phyloP scores from a whole-genome alignment of 2,329 filamentous ascomycete genomes.

The Emericellopsis atlantica region DNA sequence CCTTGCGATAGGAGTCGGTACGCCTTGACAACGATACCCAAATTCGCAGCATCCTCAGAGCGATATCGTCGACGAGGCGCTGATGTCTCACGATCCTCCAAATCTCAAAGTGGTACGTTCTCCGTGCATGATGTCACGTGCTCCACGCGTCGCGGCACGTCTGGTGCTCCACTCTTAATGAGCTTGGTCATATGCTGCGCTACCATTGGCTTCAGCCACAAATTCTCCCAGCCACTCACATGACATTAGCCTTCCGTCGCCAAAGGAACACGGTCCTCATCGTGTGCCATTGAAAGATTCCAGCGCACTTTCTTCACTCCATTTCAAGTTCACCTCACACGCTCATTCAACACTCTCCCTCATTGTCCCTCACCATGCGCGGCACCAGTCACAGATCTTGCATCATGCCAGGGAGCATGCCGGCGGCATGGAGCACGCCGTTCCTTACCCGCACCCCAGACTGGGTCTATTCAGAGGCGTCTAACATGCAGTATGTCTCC shows the following conservation, averaged over 20 bases:
- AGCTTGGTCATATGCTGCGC: too few species aligned
- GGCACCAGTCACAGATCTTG: not conserved
- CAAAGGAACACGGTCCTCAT: not conserved
- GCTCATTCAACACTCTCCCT: not conserved
- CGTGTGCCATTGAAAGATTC: not conserved
- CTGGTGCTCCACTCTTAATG: not conserved
- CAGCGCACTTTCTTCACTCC: not conserved
- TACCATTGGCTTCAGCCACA: too few species aligned
- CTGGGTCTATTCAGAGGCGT: conserved; percentile 1
- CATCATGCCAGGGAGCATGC: not conserved
- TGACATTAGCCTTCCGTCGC: not conserved
- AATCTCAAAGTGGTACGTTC: too few species aligned
- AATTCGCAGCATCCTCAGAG: too few species aligned
- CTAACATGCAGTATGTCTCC: conserved; percentile 1
- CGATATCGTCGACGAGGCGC: too few species aligned
- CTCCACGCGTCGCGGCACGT: too few species aligned
- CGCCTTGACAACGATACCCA: too few species aligned
- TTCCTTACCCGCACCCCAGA: not conserved
- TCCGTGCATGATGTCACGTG: too few species aligned
- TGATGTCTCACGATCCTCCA: too few species aligned
- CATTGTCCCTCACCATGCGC: not conserved
- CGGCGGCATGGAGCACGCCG: not conserved
- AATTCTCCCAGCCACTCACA: too few species aligned
- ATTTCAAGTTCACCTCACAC: not conserved
- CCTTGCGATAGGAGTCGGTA: too few species aligned